Base-by-base conservation (phyloP, 352 stramenopile genomes). In the Pythium sukuiense region DNA sequence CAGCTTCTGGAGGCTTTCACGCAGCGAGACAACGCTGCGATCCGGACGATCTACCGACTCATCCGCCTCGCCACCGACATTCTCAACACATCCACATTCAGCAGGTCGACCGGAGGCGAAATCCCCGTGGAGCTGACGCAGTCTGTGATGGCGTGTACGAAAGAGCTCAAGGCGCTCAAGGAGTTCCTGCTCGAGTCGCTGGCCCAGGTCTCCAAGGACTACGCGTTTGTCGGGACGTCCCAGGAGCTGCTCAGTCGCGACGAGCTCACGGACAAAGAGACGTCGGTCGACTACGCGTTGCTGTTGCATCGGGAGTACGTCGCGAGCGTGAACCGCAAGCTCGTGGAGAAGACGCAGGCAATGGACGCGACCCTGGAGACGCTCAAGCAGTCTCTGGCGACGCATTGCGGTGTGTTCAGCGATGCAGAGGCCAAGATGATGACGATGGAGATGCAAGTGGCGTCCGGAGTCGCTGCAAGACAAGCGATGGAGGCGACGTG, bases 151-250 rank as follows among this genome's bases (percentile, higher is more conserved):
- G 69, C 69, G 41, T 88, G 80, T 37, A 81, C 90, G 13, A 88
- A 89, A 59, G 83, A 92, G 55, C 80, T 92, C 56, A 90, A 90
- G 59, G 68, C 68, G 20, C 67, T 92, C 43, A 90, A 90, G 60
- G 83, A 92, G 37, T 89, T 73, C 59, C 61, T 92, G 53, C 71
- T 85, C 20, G 65, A 83, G 45, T 88, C 83, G 35, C 70, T 91
- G 3, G 79, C 89, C 30, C 66, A 86, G 59, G 65, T 82, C 41
- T 69, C 70, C 26, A 69, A 76, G 43, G 66, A 55, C 35, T 18
- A 77, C 6, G 68, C 55, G 24, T 73, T 76, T 24, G 39, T 37
- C 0, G 46, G 56, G 6, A 57, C 67, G 6, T 27, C 50, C 11
- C 70, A 69, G 0, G 24, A 59, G 26, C 69, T 79, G n/a, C 27